A percentile compares a stretch with the other conserved stretches of the same genome.
These are phyloP conservation scores for Chamaecrista fasciculata DNA, from an alignment of 306 rosid species.

Conservation along the genomic window DNA sequence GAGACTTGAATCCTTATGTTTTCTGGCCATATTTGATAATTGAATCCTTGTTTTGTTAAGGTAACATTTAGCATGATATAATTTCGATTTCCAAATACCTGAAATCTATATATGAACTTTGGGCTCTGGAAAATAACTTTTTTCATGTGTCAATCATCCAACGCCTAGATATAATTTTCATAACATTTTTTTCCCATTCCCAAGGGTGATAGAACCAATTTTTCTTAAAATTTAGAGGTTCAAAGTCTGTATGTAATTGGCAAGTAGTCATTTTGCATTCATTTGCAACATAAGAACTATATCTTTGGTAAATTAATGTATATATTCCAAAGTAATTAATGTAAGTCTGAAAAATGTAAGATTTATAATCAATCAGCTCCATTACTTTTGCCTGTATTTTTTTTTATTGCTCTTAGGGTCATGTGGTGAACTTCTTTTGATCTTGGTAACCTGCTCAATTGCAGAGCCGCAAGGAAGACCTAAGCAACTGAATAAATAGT, in stretches of 20 bases:
- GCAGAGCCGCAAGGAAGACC: conserved; percentile 24
- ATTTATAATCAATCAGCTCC: not conserved
- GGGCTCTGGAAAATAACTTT: no score
- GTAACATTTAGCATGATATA: no score
- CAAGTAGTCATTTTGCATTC: not conserved
- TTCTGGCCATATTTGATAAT: no score
- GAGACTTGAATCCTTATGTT: no score
- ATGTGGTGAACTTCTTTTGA: not conserved
- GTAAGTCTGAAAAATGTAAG: not conserved
- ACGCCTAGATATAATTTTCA: no score
- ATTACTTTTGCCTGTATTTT: not conserved
- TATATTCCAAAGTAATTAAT: not conserved
- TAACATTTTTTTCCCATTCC: no score
- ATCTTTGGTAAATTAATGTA: not conserved
- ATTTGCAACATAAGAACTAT: not conserved
- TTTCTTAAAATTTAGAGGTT: not conserved
- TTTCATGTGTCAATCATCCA: no score
- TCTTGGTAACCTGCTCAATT: not conserved
- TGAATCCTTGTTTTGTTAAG: no score
- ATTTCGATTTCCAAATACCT: no score
- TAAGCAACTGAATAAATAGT: conserved; percentile 20
- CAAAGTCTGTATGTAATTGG: not conserved
- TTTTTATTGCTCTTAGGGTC: not conserved
- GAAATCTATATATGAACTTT: no score
- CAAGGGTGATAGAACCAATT: not conserved